These are phyloP conservation scores for Auriscalpium microsporum DNA, from an alignment of 768 basidiomycete genomes.

Conservation along the genomic window DNA sequence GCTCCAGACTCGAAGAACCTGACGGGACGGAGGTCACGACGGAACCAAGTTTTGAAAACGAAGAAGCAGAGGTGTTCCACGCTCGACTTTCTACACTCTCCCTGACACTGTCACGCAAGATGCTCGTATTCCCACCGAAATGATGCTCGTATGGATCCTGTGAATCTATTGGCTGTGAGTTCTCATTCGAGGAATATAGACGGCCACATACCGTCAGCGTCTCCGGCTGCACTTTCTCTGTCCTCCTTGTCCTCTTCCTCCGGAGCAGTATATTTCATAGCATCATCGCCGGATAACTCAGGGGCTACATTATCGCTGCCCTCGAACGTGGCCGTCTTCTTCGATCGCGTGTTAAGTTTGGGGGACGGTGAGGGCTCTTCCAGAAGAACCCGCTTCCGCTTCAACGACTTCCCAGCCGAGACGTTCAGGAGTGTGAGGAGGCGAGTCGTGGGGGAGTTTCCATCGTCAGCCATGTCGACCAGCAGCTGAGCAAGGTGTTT, in stretches of 20 bases:
- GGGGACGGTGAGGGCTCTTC: conserved; percentile 33
- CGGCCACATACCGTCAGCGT: too few species aligned
- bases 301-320: neutral
- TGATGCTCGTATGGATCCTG: conserved; percentile 60
- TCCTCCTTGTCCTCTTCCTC: conserved; percentile 11
- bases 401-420: conserved; percentile 65
- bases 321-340: neutral
- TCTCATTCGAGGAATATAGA: too few species aligned
- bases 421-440: conserved; percentile 87
- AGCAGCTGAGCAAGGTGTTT: too few species aligned
- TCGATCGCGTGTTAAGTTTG: conserved; percentile 56
- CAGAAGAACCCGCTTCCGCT: conserved; percentile 35
- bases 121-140: conserved; percentile 54
- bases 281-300: too few species aligned
- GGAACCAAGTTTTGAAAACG: conserved; percentile 50
- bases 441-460: conserved; percentile 59
- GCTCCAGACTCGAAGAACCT: conserved; percentile 18
- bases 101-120: conserved; percentile 42
- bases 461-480: conserved; percentile 15
- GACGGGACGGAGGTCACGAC: conserved; percentile 43
- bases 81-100: conserved; percentile 42
- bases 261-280: too few species aligned
- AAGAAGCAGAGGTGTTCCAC: conserved; percentile 48
- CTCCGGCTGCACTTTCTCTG: conserved; percentile 3
- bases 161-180: conserved; percentile 7